Percentiles rank a stretch among this genome's conserved stretches.
Conservation (phyloP, 345 rosid species). For the Melaleuca quinquenervia region DNA sequence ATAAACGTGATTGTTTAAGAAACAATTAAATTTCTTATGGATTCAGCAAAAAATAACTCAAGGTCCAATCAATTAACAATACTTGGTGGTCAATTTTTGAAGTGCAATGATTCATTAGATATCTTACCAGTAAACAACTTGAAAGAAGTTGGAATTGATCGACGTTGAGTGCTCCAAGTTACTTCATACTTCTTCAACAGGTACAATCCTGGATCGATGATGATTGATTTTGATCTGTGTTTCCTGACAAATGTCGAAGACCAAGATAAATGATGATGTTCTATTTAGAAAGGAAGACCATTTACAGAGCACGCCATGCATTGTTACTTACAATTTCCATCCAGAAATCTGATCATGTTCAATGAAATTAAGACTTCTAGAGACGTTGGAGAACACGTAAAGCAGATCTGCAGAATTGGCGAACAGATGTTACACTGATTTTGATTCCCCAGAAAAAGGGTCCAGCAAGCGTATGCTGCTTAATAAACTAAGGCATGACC, state of each 20-base stretch:
- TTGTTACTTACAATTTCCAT: slow-evolving; percentile 74
- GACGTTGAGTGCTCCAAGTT: slow-evolving; percentile 81
- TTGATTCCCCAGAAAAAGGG: not conserved
- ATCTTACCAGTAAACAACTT: slow-evolving; percentile 74
- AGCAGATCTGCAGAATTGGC: slow-evolving; percentile 50
- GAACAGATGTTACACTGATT: not conserved
- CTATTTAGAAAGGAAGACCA: not conserved
- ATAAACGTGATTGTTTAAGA: not conserved
- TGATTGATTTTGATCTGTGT: slow-evolving; percentile 78
- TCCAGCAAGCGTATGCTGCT: not conserved
- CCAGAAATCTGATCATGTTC: slow-evolving; percentile 72
- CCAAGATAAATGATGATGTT: not conserved
- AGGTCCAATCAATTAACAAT: not conserved
- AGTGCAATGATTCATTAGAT: not conserved
- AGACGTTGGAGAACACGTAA: slow-evolving; percentile 67
- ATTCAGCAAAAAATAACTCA: not conserved
- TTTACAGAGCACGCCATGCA: not conserved
- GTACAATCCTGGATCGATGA: slow-evolving; percentile 93
- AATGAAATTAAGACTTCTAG: slow-evolving; percentile 68
- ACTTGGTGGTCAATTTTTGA: not conserved
- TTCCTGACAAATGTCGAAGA: slow-evolving; percentile 26
- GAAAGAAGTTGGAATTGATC: slow-evolving; percentile 83
- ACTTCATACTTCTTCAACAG: slow-evolving; percentile 79
- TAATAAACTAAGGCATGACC: not conserved
- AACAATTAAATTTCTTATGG: not conserved